Evolutionary conservation across 2,329 filamentous ascomycete species (phyloP).

Genomic region (Leptographium wingfieldii): DNA sequence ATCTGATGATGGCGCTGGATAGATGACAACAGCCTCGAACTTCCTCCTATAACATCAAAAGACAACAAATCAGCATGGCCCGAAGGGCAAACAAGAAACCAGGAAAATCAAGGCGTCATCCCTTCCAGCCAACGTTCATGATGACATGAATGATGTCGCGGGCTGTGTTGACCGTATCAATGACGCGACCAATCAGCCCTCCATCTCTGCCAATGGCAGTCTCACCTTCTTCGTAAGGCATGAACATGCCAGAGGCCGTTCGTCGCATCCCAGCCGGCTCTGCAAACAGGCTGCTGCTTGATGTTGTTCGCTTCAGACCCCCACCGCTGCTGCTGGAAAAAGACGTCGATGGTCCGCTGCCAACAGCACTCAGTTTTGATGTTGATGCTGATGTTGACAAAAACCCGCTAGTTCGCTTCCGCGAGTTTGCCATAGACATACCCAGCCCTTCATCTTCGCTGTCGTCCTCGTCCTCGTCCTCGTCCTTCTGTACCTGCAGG

Average conservation of each 20-base stretch:
- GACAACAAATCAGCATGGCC: conserved; percentile 10
- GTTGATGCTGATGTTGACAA: conserved; percentile 7
- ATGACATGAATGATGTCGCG: conserved; percentile 60
- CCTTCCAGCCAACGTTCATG: conserved; percentile 58
- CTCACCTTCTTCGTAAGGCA: conserved; percentile 72
- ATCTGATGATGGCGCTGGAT: conserved; percentile 6
- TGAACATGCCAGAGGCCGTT: conserved; percentile 80
- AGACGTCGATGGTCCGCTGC: not conserved
- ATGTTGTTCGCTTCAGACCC: conserved; percentile 34
- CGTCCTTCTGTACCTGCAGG: conserved; percentile 3
- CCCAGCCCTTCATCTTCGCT: conserved; percentile 6
- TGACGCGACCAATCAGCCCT: conserved; percentile 64
- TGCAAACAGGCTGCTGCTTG: conserved; percentile 34
- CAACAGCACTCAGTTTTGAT: conserved; percentile 5
- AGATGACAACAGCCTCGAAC: conserved; percentile 11
- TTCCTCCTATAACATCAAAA: conserved; percentile 11
- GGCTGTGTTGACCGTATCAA: conserved; percentile 67
- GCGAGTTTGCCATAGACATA: conserved; percentile 9
- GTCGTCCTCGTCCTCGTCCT: conserved; percentile 8
- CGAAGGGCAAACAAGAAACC: not conserved
- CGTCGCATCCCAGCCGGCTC: conserved; percentile 55
- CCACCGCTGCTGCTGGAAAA: conserved; percentile 5
- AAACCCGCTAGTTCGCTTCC: conserved; percentile 3
- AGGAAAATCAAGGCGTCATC: conserved; percentile 18
- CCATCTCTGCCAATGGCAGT: conserved; percentile 38